These are phyloP conservation scores for Cylindrotheca closterium DNA, from an alignment of 108 stramenopile genomes.

Conservation along the genomic window DNA sequence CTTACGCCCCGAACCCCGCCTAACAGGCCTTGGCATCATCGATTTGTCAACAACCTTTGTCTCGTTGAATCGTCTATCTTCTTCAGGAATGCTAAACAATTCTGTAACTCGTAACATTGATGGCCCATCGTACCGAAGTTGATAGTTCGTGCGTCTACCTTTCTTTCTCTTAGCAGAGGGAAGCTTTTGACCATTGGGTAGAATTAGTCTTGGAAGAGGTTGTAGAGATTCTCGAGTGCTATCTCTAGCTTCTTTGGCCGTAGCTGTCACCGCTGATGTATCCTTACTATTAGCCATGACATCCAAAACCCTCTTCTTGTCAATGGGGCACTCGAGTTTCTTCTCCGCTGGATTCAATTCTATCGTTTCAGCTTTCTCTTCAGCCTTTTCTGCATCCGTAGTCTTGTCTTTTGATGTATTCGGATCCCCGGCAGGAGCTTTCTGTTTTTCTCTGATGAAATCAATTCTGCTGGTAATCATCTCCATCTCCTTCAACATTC, in stretches of 20 bases:
- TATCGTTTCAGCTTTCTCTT: no score
- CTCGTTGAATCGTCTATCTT: slow-evolving; percentile 7
- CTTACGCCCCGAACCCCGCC: neutral
- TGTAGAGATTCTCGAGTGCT: neutral
- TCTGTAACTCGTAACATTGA: slow-evolving; percentile 4
- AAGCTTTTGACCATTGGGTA: neutral
- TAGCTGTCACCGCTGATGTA: neutral
- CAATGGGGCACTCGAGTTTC: no score
- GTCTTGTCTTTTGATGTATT: no score
- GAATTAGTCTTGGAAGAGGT: neutral
- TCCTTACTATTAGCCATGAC: no score
- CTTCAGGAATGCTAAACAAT: slow-evolving; percentile 4
- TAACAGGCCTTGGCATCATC: slow-evolving; percentile 2
- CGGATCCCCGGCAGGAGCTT: no score
- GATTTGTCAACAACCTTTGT: neutral
- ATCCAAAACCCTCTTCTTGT: no score
- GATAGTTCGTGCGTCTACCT: slow-evolving; percentile 8
- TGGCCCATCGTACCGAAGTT: slow-evolving; percentile 22
- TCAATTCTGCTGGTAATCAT: neutral
- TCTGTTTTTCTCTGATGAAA: no score
- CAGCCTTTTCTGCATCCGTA: neutral
- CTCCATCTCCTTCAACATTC: neutral
- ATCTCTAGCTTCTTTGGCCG: neutral
- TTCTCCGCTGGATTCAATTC: no score
- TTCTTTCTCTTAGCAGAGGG: neutral